Evolutionary conservation across 108 stramenopile species (phyloP).

Genomic region (Skeletonema grethae): DNA sequence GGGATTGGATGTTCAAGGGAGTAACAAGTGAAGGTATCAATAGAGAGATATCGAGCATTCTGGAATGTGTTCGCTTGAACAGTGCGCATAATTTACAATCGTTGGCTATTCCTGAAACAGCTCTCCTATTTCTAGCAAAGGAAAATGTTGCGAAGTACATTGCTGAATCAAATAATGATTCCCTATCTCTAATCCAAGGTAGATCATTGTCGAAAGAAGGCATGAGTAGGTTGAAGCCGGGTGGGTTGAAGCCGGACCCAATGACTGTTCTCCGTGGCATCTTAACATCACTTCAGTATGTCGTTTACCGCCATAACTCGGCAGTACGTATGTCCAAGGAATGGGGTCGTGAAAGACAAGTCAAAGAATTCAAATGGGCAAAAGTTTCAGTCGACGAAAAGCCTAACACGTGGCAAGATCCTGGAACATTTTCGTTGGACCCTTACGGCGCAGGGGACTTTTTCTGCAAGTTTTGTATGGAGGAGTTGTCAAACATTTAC

Average conservation of each 20-base stretch:
- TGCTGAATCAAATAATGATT: conserved; percentile 3
- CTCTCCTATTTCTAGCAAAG: conserved; percentile 66
- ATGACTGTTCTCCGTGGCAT: conserved; percentile 39
- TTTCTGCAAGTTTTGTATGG: conserved; percentile 68
- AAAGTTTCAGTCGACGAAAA: conserved; percentile 31
- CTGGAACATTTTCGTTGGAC: conserved; percentile 25
- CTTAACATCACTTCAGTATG: conserved; percentile 45
- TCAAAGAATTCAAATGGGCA: conserved; percentile 14
- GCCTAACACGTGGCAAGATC: conserved; percentile 47
- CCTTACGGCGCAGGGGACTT: conserved; percentile 65
- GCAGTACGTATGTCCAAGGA: conserved; percentile 14
- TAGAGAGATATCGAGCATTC: conserved; percentile 58
- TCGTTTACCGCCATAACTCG: conserved; percentile 37
- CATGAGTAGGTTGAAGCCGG: neutral
- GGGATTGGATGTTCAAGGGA: conserved; percentile 92
- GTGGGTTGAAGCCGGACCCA: conserved; percentile 22
- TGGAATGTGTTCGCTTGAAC: conserved; percentile 68
- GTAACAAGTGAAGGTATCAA: conserved; percentile 69
- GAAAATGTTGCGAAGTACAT: conserved; percentile 31
- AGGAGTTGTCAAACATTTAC: conserved; percentile 84
- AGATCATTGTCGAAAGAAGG: neutral
- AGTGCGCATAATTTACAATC: conserved; percentile 55
- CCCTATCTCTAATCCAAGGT: conserved; percentile 4
- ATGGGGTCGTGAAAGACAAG: conserved; percentile 4
- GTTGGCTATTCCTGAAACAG: conserved; percentile 77